Evolutionary conservation across 129 eudicot genomes (phyloP), one percentile per base, ranked within the genome.

Genomic region (Escallonia rubra): DNA sequence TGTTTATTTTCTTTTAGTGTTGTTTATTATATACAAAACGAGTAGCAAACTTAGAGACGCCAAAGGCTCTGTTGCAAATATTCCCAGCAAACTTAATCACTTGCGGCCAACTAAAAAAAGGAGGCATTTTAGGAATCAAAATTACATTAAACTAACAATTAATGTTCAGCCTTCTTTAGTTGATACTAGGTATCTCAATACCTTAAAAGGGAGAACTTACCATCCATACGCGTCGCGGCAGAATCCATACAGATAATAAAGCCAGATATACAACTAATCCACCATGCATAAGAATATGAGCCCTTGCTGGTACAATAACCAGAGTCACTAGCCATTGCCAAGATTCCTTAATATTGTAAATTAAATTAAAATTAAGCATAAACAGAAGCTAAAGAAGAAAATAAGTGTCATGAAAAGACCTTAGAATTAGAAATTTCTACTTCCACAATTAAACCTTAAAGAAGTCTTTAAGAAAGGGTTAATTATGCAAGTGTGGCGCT

Each of bases 201-300:
- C 13, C 39, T 10, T 39, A 59, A 72, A 53, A 34, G 54, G 66
- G 8, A 34, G 61, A 57, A 51, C 82, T 43, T 79, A 93, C 98
- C 90, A 74, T 77, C 99, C 99, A 93, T 59, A 84, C 83, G 52
- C 80, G 78, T 72, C 75, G 80, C 1, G 96, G 99, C 70, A 80
- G 88, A 63, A 77, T 79, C 83, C 81, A 80, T 9, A 78, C 50
- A 8, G 99, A 93, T 48, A 93, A 59, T 64, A 81, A 34, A 61
- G 92, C 87, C 4, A 93, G 87, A 68, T 71, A 93, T 7, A 70
- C 8, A 14, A 86, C 87, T 65, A 89, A 66, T 64, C 90, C 95
- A 64, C 86, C 72, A 41, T 96, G 99, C 86, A 93, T 83, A 64
- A 62, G 59, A 43, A 93, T 82, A 64, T 82, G 70, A 8, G 95